A percentile compares a stretch with the other conserved stretches of the same genome.
Conservation (phyloP, 2,329 filamentous ascomycete species). For the Pseudogymnoascus sp. region DNA sequence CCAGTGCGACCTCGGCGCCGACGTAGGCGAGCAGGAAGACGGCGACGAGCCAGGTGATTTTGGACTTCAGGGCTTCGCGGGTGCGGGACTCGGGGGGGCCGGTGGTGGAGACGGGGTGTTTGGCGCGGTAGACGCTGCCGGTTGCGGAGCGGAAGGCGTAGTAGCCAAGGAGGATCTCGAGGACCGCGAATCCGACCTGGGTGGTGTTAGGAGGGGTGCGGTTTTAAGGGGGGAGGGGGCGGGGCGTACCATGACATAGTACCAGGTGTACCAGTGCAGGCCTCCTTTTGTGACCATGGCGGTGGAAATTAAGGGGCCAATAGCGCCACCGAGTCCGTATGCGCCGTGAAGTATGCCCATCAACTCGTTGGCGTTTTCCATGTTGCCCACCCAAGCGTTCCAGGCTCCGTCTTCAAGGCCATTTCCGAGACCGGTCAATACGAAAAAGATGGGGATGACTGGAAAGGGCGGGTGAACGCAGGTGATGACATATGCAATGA, state of each 20-base stretch:
- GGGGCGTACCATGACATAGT: constrained; percentile 60
- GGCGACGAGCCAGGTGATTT: constrained; percentile 63
- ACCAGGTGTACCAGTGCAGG: constrained; percentile 57
- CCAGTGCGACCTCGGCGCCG: constrained; percentile 66
- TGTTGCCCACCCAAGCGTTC: constrained; percentile 59
- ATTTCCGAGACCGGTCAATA: constrained; percentile 63
- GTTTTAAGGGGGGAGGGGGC: background rate
- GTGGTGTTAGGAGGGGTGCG: background rate
- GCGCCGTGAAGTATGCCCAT: constrained; percentile 64
- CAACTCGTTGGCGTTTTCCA: constrained; percentile 60
- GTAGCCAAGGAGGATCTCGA: constrained; percentile 47
- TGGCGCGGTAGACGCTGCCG: constrained; percentile 47
- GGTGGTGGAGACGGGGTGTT: constrained; percentile 33
- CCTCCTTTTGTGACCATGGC: constrained; percentile 58
- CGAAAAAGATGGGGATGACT: constrained; percentile 55
- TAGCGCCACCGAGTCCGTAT: constrained; percentile 64
- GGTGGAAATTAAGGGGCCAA: constrained; percentile 63
- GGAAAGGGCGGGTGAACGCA: constrained; percentile 62
- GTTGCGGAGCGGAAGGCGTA: constrained; percentile 57
- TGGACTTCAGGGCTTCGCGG: constrained; percentile 33
- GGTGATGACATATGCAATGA: constrained; percentile 57
- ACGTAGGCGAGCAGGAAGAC: constrained; percentile 73
- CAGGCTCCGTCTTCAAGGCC: constrained; percentile 56
- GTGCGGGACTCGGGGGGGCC: constrained; percentile 17
- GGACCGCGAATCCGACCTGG: constrained; percentile 43